Evolutionary conservation across 2,329 filamentous ascomycete species (phyloP).

Genomic region (Pseudogymnoascus pannorum): DNA sequence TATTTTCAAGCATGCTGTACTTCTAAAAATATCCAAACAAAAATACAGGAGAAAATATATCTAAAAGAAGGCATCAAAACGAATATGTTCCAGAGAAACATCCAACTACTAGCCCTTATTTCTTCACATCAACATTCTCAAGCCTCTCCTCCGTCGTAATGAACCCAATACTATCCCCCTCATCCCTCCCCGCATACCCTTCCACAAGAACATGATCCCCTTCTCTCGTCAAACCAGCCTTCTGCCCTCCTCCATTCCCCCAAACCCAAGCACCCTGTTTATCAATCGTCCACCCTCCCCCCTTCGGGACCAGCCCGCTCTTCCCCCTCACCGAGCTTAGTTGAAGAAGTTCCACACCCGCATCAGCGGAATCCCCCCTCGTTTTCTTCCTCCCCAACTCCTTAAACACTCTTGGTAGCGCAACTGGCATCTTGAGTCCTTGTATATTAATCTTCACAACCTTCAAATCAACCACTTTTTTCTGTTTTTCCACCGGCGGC

Average conservation of each 20-base stretch:
- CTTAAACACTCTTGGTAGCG: background rate
- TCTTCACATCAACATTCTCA: constrained; percentile 3
- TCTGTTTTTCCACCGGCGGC: background rate
- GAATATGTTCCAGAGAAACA: background rate
- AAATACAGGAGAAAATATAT: too few species aligned
- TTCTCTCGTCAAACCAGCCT: background rate
- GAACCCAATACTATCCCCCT: background rate
- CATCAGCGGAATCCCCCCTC: background rate
- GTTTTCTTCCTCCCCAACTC: background rate
- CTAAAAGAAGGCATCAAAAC: too few species aligned
- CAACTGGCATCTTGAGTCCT: background rate
- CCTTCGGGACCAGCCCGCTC: background rate
- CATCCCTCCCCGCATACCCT: background rate
- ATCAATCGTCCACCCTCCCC: background rate
- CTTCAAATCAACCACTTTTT: background rate
- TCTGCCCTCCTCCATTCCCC: background rate
- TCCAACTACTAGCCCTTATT: background rate
- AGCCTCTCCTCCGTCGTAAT: background rate
- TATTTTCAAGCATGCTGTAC: background rate
- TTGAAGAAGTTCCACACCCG: background rate
- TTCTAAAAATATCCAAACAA: too few species aligned
- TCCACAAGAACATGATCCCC: background rate
- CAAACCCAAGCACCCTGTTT: background rate
- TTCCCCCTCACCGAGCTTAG: background rate
- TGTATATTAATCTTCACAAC: background rate